A percentile compares a stretch with the other conserved stretches of the same genome.
Conservation (phyloP, 768 basidiomycete species). For the Leccinum arenicola region DNA sequence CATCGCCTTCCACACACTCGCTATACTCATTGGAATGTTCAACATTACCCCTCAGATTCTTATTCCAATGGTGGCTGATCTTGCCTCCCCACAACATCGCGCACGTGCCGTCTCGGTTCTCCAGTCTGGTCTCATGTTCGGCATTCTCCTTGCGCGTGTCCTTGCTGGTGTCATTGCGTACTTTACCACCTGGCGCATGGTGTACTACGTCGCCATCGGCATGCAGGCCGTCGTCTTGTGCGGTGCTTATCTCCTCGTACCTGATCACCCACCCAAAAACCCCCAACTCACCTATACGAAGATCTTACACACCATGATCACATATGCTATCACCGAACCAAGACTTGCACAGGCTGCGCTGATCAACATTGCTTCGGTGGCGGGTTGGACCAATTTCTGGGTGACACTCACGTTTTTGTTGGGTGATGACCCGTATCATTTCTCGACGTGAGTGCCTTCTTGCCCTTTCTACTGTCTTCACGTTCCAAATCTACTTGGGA, state of each 20-base stretch:
- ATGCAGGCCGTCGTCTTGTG: slow-evolving; percentile 29
- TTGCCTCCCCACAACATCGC: slow-evolving; percentile 32
- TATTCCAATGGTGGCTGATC: slow-evolving; percentile 45
- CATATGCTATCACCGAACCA: slow-evolving; percentile 39
- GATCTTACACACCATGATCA: slow-evolving; percentile 39
- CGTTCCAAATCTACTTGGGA: background rate
- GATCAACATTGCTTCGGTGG: slow-evolving; percentile 28
- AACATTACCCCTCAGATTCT: slow-evolving; percentile 40
- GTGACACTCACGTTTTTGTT: slow-evolving; percentile 47
- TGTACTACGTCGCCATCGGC: slow-evolving; percentile 43
- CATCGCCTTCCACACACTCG: slow-evolving; percentile 31
- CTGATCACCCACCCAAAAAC: slow-evolving; percentile 42
- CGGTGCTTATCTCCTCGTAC: slow-evolving; percentile 33
- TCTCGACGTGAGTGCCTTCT: slow-evolving; percentile 28
- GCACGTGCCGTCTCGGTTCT: slow-evolving; percentile 31
- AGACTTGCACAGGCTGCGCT: slow-evolving; percentile 36
- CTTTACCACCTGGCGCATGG: slow-evolving; percentile 39
- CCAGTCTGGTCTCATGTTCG: slow-evolving; percentile 29
- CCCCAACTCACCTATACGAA: slow-evolving; percentile 34
- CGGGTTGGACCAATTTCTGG: slow-evolving; percentile 36
- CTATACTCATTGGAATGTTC: slow-evolving; percentile 36
- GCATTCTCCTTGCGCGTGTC: slow-evolving; percentile 31
- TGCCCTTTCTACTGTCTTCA: background rate
- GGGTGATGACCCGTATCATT: slow-evolving; percentile 39
- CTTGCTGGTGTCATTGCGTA: slow-evolving; percentile 40